Percentiles rank a stretch among this genome's conserved stretches.
Evolutionary conservation across 1,139 yeast species (phyloP).

Genomic region (Candida tunisiensis): DNA sequence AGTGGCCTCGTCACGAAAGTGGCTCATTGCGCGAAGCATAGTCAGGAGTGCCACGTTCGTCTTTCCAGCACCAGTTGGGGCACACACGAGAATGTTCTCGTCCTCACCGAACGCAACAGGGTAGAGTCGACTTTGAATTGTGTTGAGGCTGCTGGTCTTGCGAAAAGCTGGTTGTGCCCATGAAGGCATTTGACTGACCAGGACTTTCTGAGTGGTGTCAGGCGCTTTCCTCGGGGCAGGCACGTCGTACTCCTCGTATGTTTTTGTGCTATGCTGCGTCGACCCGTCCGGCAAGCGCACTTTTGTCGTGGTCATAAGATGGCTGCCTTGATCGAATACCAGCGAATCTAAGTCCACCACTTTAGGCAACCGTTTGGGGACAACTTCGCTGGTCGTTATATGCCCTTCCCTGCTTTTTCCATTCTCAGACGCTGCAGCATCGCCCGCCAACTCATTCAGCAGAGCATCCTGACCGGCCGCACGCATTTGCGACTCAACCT

Average conservation of each 20-base stretch:
- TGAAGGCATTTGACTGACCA: slow-evolving; percentile 47
- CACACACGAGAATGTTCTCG: slow-evolving; percentile 68
- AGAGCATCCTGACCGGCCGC: slow-evolving; percentile 18
- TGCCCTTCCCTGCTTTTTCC: no score
- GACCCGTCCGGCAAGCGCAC: slow-evolving; percentile 74
- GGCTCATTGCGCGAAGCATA: slow-evolving; percentile 26
- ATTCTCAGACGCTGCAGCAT: no score
- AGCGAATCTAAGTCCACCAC: slow-evolving; percentile 48
- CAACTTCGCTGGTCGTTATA: no score
- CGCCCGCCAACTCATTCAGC: slow-evolving; percentile 14
- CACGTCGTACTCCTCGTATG: slow-evolving; percentile 75
- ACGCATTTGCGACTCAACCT: slow-evolving; percentile 18
- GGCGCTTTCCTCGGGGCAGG: slow-evolving; percentile 50
- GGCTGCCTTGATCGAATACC: slow-evolving; percentile 57
- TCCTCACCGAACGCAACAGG: slow-evolving; percentile 62
- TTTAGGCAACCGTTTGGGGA: slow-evolving; percentile 26
- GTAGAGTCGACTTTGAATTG: slow-evolving; percentile 70
- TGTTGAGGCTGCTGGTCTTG: slow-evolving; percentile 46
- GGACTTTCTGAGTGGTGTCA: slow-evolving; percentile 27
- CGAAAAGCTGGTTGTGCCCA: slow-evolving; percentile 57
- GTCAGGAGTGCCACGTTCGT: slow-evolving; percentile 89
- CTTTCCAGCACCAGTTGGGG: slow-evolving; percentile 98
- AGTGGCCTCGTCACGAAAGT: no score
- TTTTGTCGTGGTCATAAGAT: slow-evolving; percentile 46
- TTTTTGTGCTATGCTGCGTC: slow-evolving; percentile 50